Conservation (phyloP, 192 early-diverging fungal species). For the Linnemannia schmuckeri region DNA sequence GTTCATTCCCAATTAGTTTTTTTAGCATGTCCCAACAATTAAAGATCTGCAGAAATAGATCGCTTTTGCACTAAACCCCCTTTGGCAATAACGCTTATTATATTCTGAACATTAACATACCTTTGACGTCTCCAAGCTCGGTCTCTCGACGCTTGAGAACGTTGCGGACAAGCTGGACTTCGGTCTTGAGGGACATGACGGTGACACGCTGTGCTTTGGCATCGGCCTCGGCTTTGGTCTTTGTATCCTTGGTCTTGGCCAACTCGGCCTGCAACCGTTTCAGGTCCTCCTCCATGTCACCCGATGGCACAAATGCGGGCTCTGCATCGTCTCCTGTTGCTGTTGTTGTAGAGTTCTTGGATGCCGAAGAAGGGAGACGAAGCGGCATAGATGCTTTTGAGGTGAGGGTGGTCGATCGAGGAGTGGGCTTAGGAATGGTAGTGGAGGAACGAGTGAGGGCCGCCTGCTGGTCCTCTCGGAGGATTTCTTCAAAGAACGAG, state of each 20-base stretch:
- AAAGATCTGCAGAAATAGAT: conserved; percentile 3
- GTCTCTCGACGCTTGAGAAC: conserved; percentile 52
- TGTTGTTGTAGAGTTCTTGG: not conserved
- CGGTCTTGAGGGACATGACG: conserved; percentile 51
- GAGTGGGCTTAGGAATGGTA: conserved; percentile 28
- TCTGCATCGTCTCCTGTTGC: conserved; percentile 7
- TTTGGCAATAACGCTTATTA: conserved; percentile 2
- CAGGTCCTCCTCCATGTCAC: conserved; percentile 45
- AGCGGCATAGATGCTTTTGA: conserved; percentile 14
- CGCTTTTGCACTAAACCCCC: not conserved
- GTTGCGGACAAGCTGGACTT: conserved; percentile 49
- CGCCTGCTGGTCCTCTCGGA: conserved; percentile 36
- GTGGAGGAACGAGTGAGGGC: conserved; percentile 30
- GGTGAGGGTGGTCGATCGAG: conserved; percentile 16
- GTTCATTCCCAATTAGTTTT: not conserved
- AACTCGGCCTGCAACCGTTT: conserved; percentile 34
- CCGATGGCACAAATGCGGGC: conserved; percentile 33
- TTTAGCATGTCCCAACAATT: not conserved
- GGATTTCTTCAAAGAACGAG: conserved; percentile 48
- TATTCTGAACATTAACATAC: conserved; percentile 17
- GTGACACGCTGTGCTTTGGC: conserved; percentile 46
- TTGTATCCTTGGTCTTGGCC: conserved; percentile 39
- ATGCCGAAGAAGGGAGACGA: not conserved
- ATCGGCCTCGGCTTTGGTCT: conserved; percentile 47
- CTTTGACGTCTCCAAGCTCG: conserved; percentile 53